Conservation (phyloP, 768 basidiomycete genomes). For the Auricularia sp. region DNA sequence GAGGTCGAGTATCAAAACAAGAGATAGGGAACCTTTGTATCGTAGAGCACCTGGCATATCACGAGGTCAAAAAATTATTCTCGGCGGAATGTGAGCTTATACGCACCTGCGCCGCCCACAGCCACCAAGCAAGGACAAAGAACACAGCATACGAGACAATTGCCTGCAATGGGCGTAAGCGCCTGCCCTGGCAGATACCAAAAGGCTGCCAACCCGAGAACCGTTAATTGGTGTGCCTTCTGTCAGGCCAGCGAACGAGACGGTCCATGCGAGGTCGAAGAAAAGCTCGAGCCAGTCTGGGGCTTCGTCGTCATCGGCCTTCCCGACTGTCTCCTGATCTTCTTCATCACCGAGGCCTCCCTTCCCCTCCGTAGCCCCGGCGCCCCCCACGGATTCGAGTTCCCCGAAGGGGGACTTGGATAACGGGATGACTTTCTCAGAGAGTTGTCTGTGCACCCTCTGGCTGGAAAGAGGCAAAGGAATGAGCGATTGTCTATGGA, state of each 20-base stretch:
- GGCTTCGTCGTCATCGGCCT: background rate
- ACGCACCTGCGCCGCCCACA: background rate
- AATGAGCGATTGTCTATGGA: background rate
- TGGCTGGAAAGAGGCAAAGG: background rate
- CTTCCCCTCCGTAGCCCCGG: background rate
- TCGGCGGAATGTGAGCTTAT: no score
- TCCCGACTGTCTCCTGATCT: background rate
- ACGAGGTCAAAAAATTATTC: no score
- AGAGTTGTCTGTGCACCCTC: background rate
- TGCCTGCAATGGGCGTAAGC: background rate
- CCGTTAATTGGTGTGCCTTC: background rate
- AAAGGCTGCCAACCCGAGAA: background rate
- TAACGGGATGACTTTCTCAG: background rate
- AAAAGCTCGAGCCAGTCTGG: background rate
- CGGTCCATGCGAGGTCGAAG: background rate
- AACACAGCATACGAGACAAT: background rate
- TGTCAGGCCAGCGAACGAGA: background rate
- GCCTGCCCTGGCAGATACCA: background rate
- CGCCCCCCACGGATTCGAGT: background rate
- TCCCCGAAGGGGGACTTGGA: background rate
- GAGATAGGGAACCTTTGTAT: background rate
- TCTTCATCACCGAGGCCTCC: background rate
- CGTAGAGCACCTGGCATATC: background rate
- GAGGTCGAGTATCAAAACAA: no score
- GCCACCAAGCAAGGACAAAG: background rate